phyloP scores from a whole-genome alignment of 495 filamentous ascomycete species.

The Pyronema domesticum region DNA sequence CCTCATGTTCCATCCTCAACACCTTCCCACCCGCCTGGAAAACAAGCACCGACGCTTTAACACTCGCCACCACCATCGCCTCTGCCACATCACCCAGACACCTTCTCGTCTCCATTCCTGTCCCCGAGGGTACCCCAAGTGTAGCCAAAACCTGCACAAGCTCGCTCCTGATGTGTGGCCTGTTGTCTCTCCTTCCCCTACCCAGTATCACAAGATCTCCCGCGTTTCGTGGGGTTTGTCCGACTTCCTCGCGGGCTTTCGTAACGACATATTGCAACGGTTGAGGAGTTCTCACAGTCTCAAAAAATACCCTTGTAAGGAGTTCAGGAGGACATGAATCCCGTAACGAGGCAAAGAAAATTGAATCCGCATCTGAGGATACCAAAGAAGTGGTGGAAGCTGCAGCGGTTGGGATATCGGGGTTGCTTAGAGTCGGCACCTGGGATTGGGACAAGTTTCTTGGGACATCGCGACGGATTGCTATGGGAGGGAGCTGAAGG shows the following conservation, averaged over 20 bases:
- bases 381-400: conserved; percentile 3
- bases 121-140: conserved; percentile 18
- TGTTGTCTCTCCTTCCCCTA: conserved; percentile 28
- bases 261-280: conserved; percentile 25
- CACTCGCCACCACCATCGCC: conserved; percentile 38
- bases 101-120: conserved; percentile 34
- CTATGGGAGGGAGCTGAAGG: conserved; percentile 20
- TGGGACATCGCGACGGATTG: conserved; percentile 10
- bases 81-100: conserved; percentile 55
- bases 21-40: conserved; percentile 42
- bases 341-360: conserved; percentile 44
- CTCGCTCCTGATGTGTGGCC: conserved; percentile 20
- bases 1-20: conserved; percentile 5
- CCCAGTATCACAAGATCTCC: conserved; percentile 69
- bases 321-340: conserved; percentile 44
- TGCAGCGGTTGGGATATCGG: conserved; percentile 16
- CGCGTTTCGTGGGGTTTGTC: conserved; percentile 43
- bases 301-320: conserved; percentile 43
- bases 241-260: conserved; percentile 42
- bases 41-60: conserved; percentile 60
- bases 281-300: conserved; percentile 15
- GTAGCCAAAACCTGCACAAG: conserved; percentile 12
- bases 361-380: conserved; percentile 30
- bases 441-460: conserved; percentile 13
- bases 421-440: conserved; percentile 13